Evolutionary conservation across 2,329 filamentous ascomycete species (phyloP), one percentile per base, ranked within the genome.

Genomic region (Calcarisporium arbuscula): DNA sequence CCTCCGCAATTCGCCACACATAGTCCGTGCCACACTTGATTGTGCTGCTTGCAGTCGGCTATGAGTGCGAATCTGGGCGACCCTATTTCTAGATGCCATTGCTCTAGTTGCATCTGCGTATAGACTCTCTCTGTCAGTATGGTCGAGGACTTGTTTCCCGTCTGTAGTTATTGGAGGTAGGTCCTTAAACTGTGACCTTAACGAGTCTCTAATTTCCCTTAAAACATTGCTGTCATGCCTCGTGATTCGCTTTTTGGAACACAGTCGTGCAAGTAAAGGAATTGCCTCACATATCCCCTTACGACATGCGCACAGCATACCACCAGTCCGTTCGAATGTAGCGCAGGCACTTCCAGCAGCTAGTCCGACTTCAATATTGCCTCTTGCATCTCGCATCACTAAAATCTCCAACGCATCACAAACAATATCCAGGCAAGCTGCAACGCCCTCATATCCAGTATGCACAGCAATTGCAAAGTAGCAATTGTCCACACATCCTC

Each of bases 401-500:
- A 33, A 28, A 1, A 25, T 30, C 12, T 36, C 34, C 16, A 36
- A 30, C 9, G 28, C 34, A 11, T 36, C 34, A 16, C 34, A 36
- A 14, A 36, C 6, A 28, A 36, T 36, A 16, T 36, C 34, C 34
- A 36, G 32, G 22, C 34, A 36, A 15, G 34, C 34, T 8, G 34
- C 34, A 9, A 36, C 28, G 10, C 34, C 34, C 30, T 36, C 34
- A 27, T 33, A 36, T 33, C 34, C 34, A 11, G 34, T n/a, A 9
- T 19, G 12, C 15, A 23, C 34, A 10, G 28, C 34, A 12, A 36
- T 30, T 11, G 34, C 34, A 6, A 32, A 36, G 30, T 28, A 33
- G 22, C 29, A 11, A n/a, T 36, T 36, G 34, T 36, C 34, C 8
- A 19, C 15, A 8, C 17, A 36, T 15, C 34, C 34, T 25, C 31